Conservation (phyloP, 2,329 filamentous ascomycete genomes). For the Fusarium sp. region DNA sequence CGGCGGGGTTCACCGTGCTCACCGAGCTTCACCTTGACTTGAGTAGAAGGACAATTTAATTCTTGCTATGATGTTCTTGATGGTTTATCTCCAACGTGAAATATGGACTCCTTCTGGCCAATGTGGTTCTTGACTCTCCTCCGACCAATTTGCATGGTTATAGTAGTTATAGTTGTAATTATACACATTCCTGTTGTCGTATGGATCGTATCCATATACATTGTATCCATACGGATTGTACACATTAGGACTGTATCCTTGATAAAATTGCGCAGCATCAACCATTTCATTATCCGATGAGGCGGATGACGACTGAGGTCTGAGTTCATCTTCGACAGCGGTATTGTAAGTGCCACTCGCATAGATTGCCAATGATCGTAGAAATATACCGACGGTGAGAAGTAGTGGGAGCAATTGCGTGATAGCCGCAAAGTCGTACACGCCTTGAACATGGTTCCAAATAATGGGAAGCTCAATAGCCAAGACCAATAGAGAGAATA, state of each 20-base stretch:
- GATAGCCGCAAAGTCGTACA: constrained; percentile 45
- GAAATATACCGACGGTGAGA: constrained; percentile 48
- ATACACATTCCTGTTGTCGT: neutral
- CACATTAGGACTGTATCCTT: neutral
- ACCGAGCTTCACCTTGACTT: constrained; percentile 36
- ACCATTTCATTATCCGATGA: neutral
- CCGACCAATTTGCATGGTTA: neutral
- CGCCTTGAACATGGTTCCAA: constrained; percentile 50
- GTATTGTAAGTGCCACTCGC: neutral
- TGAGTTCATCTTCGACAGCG: neutral
- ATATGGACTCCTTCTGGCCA: constrained; percentile 35
- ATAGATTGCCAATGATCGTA: constrained; percentile 46
- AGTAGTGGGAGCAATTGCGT: constrained; percentile 53
- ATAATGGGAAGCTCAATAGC: constrained; percentile 52
- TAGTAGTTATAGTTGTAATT: constrained; percentile 1
- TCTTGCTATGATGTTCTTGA: neutral
- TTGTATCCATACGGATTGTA: constrained; percentile 3
- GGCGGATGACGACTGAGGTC: neutral
- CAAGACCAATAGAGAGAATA: constrained; percentile 49
- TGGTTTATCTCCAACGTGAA: constrained; percentile 12
- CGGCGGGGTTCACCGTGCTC: constrained; percentile 44
- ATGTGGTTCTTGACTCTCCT: neutral
- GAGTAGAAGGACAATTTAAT: neutral
- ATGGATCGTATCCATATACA: constrained; percentile 2
- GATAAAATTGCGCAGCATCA: constrained; percentile 1